Conservation (phyloP, 352 stramenopile genomes). For the Phytophthora tubulina region DNA sequence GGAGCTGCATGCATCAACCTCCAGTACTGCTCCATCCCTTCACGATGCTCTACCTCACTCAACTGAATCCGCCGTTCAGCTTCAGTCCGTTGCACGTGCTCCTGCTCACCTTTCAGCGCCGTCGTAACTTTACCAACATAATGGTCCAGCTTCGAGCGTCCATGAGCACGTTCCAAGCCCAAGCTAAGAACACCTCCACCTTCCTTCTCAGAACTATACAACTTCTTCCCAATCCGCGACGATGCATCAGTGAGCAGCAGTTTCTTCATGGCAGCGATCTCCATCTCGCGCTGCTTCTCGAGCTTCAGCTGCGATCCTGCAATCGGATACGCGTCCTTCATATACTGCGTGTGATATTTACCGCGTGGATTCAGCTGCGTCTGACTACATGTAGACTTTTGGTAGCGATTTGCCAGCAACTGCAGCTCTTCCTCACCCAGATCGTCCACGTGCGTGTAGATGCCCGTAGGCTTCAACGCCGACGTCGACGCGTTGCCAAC, state of each 20-base stretch:
- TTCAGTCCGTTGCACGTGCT: conserved; percentile 29
- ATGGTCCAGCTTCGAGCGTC: conserved; percentile 61
- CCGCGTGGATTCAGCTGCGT: conserved; percentile 60
- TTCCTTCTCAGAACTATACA: neutral
- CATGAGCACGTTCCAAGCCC: conserved; percentile 14
- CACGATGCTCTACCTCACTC: conserved; percentile 41
- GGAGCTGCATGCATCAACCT: conserved; percentile 47
- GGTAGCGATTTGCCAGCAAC: conserved; percentile 51
- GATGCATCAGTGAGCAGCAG: conserved; percentile 54
- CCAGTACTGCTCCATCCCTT: conserved; percentile 72
- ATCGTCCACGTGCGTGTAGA: conserved; percentile 63
- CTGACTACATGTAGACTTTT: conserved; percentile 22
- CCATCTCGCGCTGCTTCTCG: conserved; percentile 72
- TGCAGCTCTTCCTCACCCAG: conserved; percentile 53
- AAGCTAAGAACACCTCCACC: conserved; percentile 11
- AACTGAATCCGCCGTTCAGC: conserved; percentile 53
- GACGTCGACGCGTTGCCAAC: neutral
- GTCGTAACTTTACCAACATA: conserved; percentile 51
- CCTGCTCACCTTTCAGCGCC: conserved; percentile 48
- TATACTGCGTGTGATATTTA: conserved; percentile 76
- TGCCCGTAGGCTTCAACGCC: conserved; percentile 31
- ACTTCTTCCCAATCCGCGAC: conserved; percentile 2
- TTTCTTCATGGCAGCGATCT: conserved; percentile 72
- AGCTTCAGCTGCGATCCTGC: conserved; percentile 73
- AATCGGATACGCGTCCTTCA: conserved; percentile 80